These are phyloP conservation scores for Phenoliferia sp. DNA, from an alignment of 1,284 basidiomycete genomes.

Conservation along the genomic window DNA sequence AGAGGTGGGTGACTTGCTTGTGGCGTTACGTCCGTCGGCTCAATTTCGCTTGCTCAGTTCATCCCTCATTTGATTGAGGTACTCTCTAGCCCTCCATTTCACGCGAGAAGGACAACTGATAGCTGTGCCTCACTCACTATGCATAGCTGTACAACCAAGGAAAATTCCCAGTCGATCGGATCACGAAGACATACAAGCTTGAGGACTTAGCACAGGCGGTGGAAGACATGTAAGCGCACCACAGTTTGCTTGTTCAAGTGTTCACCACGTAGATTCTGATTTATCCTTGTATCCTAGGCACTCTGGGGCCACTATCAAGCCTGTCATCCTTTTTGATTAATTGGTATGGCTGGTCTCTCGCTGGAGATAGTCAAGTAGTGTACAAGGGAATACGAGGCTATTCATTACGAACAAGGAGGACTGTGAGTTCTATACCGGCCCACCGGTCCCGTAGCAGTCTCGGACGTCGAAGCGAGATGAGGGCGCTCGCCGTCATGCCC, in stretches of 20 bases:
- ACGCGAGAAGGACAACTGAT: too few species aligned
- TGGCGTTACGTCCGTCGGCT: too few species aligned
- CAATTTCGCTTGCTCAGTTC: not conserved
- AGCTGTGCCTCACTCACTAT: too few species aligned
- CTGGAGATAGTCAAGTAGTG: too few species aligned
- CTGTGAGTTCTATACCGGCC: too few species aligned
- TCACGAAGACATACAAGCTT: conserved; percentile 22
- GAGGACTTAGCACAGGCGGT: conserved; percentile 31
- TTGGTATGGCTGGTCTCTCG: too few species aligned
- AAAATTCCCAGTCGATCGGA: conserved; percentile 31
- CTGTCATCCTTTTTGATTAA: conserved; percentile 18
- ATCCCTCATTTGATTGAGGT: conserved; percentile 22
- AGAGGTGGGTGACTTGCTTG: conserved; percentile 3
- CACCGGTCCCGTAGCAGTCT: too few species aligned
- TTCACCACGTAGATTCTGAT: too few species aligned
- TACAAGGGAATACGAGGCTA: too few species aligned
- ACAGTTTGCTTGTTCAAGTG: not conserved
- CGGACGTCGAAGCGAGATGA: too few species aligned
- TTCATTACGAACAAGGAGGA: too few species aligned
- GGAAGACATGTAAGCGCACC: conserved; percentile 24
- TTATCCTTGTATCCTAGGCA: conserved; percentile 12
- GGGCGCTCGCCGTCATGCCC: too few species aligned
- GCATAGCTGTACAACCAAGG: conserved; percentile 8
- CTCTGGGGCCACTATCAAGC: conserved; percentile 26
- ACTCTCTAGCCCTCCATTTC: not conserved